Base-by-base conservation (phyloP, 495 filamentous ascomycete genomes). In the Apiosordaria backusii region DNA sequence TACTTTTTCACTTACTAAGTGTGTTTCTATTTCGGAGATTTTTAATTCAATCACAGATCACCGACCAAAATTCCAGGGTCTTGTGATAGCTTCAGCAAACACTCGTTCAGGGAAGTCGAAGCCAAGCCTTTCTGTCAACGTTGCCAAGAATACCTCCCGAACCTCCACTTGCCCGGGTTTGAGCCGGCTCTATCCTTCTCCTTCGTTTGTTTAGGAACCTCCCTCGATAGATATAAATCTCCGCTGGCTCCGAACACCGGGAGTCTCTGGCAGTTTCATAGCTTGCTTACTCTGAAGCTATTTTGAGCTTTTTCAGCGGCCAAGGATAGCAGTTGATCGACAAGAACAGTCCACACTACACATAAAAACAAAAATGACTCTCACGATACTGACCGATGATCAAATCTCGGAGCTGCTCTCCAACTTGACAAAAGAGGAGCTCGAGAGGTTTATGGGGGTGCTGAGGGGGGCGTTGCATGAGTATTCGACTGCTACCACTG, bases 381-480 rank as follows among this genome's bases (percentile, higher is more conserved):
- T 96, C 67, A 89, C 91, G 3, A 80, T 97, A 45, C 87, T 97
- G 35, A 85, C 87, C 29, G 88, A 90, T 70, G 76, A 85, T 40
- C 85, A 93, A 70, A 88, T 97, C 63, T 84, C 82, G 67, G 69
- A 75, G 1, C 78, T 96, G 23, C 86, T 97, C n/a, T 84, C 88
- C 62, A 87, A 83, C 58, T 82, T 97, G n/a, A 87, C 79, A 23
- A 77, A 77, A 29, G 85, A 88, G 22, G 91, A 97, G 67, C 84
- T 93, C 60, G 72, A 84, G n/a, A 74, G 75, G 0, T 82, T 97
- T 24, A 86, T 90, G 60, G 68, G 79, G 26, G 82, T 83, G n/a
- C 84, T 97, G n/a, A 83, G 84, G 54, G 80, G 87, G 63, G 89
- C 91, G 3, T 85, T 97, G 7, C 89, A 93, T 66, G 89, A 92